Evolutionary conservation across 2,329 filamentous ascomycete genomes (phyloP), one percentile per base, ranked within the genome.

Genomic region (Orbilia javanica): DNA sequence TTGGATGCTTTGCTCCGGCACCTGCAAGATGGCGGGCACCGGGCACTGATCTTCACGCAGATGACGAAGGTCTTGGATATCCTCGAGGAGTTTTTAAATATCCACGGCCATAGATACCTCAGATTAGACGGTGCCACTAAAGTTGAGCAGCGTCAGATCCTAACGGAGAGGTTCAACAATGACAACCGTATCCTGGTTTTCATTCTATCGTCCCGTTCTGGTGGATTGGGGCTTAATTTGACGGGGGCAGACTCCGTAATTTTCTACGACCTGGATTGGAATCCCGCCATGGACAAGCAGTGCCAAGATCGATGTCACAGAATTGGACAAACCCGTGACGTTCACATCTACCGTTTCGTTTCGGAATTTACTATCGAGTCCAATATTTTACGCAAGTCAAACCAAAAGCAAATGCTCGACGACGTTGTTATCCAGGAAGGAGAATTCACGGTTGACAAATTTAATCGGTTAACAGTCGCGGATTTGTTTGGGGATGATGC

Each of bases 11-110:
- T 99, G 1, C 88, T 99, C 13, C 92, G 96, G 8, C 91, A 92
- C 79, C 88, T 99, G 6, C 94, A 98, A 84, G 89, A 92, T 1
- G 94, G 93, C 44, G 94, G 94, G 0, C 96, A 98, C 82, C 93
- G 96, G 6, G 96, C 94, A 8, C 87, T 99, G 63, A 99, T 99
- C 83, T 99, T 99, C 84, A 98, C 96, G 0, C 96, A 99, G 83
- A 99, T 99, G 96, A 98, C 96, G 55, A 97, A 97, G 84, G 96
- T 98, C 53, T 88, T 99, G 18, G 95, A 99, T 83, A 97, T 99
- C 69, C 88, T 99, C 1, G 96, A 99, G 84, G 94, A 96, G 81
- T 99, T 99, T 83, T 89, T 99, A 81, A 98, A 97, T 83, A 97
- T 99, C 63, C 95, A 99, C 82, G 95, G 95, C 0, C 93, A 98